Evolutionary conservation across 805 yeast species (phyloP).

Genomic region (Candida xyloterini): DNA sequence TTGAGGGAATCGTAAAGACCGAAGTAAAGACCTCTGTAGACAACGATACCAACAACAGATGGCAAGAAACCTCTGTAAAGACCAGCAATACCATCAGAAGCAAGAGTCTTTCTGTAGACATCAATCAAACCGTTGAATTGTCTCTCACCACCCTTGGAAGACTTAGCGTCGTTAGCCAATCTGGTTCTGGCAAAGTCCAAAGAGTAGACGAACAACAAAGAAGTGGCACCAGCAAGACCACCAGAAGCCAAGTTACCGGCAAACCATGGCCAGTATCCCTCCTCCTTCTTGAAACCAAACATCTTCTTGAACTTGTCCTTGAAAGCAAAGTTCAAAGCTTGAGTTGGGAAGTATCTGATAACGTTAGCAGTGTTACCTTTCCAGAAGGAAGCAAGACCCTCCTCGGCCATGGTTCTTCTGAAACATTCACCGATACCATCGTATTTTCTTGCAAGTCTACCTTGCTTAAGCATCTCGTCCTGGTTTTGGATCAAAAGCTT

Average conservation of each 20-base stretch:
- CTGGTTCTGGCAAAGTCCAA: constrained; percentile 98
- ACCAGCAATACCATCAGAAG: constrained; percentile 97
- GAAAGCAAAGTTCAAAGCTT: constrained; percentile 97
- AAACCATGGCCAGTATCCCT: constrained; percentile 89
- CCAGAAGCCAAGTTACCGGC: constrained; percentile 99
- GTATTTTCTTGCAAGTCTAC: constrained; percentile 84
- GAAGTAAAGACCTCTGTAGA: constrained; percentile 98
- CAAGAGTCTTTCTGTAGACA: constrained; percentile 93
- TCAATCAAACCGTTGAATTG: constrained; percentile 96
- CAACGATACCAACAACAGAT: constrained; percentile 95
- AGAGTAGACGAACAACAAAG: constrained; percentile 90
- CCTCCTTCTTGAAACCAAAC: constrained; percentile 97
- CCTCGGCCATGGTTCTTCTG: constrained; percentile 90
- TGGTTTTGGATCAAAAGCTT: constrained; percentile 95
- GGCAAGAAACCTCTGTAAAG: constrained; percentile 99
- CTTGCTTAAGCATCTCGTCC: constrained; percentile 97
- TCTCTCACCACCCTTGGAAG: constrained; percentile 88
- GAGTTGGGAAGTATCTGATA: constrained; percentile 99
- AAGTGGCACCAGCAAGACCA: constrained; percentile 98
- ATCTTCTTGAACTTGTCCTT: constrained; percentile 93
- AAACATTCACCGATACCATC: constrained; percentile 91
- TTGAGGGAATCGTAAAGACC: constrained; percentile 96
- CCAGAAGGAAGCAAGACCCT: constrained; percentile 94
- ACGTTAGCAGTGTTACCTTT: constrained; percentile 99
- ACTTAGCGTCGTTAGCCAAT: constrained; percentile 97